Base-by-base conservation (phyloP, 2,329 filamentous ascomycete species). In the Talaromyces funiculosus region DNA sequence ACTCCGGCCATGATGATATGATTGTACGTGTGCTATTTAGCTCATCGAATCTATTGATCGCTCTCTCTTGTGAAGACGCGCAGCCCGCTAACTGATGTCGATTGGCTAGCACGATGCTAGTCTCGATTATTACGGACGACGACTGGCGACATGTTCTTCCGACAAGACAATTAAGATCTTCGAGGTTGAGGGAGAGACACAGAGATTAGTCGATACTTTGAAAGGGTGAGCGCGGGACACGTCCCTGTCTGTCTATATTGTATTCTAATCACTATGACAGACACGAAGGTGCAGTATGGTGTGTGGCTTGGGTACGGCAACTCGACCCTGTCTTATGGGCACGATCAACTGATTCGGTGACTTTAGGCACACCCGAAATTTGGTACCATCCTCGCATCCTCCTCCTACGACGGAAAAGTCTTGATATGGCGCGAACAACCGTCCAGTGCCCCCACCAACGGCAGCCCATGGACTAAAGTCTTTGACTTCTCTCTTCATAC, bases 131-230 rank as follows among this genome's bases (percentile, higher is more conserved):
- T 99, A 97, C 77, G 94, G 94, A 72, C 88, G 94, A 67, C 89
- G 93, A 72, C 86, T 99, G 69, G 94, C 94, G 64, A 99, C 94
- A 67, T 97, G 94, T 78, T 97, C 92, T 37, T 97, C 93, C 67
- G 94, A 99, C 79, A 92, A 94, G 75, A 97, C 93, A 53, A 96
- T 99, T 81, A 97, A 97, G 81, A 97, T 99, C 73, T 99, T 97
- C 73, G 94, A 99, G 78, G 89, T 99, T 60, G 93, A 97, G 71
- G 91, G 92, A 71, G 92, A 97, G 69, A 85, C 88, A 67, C 93
- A 99, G 78, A 86, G 90, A 65, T 80, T 97, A 68, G 85, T 90
- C 35, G 93, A 97, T 80, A 99, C 94, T 26, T 81, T 99, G 66
- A 96, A 96, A 79, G 93, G 93, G 91, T 95, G 84, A 71, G 71